Evolutionary conservation across 177 flowering plant species (phyloP).

Genomic region (Vitis hybrid): DNA sequence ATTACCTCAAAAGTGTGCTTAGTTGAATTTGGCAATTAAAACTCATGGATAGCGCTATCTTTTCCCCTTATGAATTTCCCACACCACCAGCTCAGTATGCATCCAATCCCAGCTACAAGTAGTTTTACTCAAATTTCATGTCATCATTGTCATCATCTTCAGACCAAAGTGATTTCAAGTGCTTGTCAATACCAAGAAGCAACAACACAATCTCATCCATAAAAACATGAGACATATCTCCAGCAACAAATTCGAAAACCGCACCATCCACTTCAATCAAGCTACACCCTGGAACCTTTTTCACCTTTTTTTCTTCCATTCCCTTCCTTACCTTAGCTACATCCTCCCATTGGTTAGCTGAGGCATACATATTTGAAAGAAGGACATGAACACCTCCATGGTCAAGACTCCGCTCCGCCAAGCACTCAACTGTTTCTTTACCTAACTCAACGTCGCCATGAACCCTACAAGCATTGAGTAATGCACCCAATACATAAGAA

Average conservation of each 20-base stretch:
- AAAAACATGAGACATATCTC: slow-evolving; percentile 3
- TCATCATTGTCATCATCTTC: slow-evolving; percentile 7
- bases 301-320: slow-evolving; percentile 11
- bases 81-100: not conserved
- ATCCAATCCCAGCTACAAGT: not conserved
- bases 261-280: slow-evolving; percentile 18
- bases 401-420: slow-evolving; percentile 5
- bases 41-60: too few species aligned
- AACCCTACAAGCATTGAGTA: slow-evolving; percentile 19
- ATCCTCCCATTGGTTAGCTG: slow-evolving; percentile 4
- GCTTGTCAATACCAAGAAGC: too few species aligned
- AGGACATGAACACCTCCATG: slow-evolving; percentile 13
- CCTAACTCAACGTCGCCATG: slow-evolving; percentile 11
- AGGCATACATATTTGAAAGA: slow-evolving; percentile 18
- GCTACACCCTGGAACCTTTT: slow-evolving; percentile 19
- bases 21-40: too few species aligned
- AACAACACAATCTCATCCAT: slow-evolving; percentile 1
- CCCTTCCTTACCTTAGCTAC: slow-evolving; percentile 6
- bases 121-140: slow-evolving; percentile 1
- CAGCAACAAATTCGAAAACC: slow-evolving; percentile 14
- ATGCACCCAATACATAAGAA: slow-evolving; percentile 15
- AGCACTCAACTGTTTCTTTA: slow-evolving; percentile 5
- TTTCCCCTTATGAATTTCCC: too few species aligned
- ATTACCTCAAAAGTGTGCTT: too few species aligned
- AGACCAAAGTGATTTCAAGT: too few species aligned